Percentiles rank a stretch among this genome's conserved stretches.
These are phyloP conservation scores for Symmetrospora coprosmae DNA, from an alignment of 768 basidiomycete genomes.

Conservation along the genomic window DNA sequence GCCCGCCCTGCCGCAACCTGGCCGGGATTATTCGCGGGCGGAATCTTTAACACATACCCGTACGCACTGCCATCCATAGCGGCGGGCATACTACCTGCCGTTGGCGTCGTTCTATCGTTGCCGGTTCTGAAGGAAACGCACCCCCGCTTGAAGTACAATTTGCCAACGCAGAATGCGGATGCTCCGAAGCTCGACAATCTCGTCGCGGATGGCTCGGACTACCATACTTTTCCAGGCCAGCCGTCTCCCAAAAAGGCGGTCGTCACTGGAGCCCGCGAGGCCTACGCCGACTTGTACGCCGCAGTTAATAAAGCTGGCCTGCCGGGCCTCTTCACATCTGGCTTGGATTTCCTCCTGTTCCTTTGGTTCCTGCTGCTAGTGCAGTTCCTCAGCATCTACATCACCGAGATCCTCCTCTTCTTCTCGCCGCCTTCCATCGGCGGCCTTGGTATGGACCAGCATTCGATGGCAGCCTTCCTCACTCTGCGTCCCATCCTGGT, in stretches of 20 bases:
- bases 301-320: no score
- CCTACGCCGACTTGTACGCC: no score
- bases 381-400: neutral
- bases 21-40: neutral
- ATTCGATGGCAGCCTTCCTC: neutral
- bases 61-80: neutral
- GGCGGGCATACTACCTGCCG: neutral
- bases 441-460: neutral
- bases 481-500: neutral
- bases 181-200: no score
- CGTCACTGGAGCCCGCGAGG: no score
- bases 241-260: no score
- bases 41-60: neutral
- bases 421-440: neutral
- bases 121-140: neutral
- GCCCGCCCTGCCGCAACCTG: neutral
- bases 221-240: no score
- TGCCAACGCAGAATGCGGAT: no score
- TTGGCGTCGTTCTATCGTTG: neutral
- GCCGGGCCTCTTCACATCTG: no score
- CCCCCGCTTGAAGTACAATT: neutral
- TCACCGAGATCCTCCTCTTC: neutral
- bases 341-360: no score
- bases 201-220: no score
- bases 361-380: neutral